phyloP scores from a whole-genome alignment of 345 rosid species.

The Eucalyptus lansdowneana region DNA sequence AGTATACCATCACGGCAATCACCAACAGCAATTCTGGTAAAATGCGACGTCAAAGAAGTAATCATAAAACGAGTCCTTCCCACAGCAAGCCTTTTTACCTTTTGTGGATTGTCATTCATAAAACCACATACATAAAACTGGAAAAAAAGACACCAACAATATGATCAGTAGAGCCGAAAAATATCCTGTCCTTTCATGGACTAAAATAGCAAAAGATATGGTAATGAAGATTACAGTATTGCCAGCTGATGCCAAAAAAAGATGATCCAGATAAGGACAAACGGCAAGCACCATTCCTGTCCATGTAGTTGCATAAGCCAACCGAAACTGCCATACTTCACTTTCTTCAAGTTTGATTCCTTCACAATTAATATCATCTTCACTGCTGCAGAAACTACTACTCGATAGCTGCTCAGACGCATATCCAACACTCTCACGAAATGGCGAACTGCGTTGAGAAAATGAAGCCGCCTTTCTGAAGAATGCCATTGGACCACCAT shows the following conservation, averaged over 20 bases:
- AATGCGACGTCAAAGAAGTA: conserved; percentile 60
- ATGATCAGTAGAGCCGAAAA: conserved; percentile 1
- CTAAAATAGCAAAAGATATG: background rate
- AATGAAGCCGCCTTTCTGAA: conserved; percentile 60
- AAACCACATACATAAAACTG: conserved; percentile 91
- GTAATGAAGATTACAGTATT: conserved; percentile 59
- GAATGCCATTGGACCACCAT: conserved; percentile 62
- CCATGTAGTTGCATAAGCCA: conserved; percentile 39
- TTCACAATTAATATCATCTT: conserved; percentile 73
- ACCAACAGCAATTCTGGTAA: conserved; percentile 87
- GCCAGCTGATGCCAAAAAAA: conserved; percentile 95
- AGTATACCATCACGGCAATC: conserved; percentile 99
- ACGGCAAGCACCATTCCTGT: conserved; percentile 91
- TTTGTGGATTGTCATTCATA: conserved; percentile 54
- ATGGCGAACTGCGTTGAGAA: conserved; percentile 79
- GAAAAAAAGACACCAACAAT: conserved; percentile 4
- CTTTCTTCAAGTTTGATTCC: conserved; percentile 74
- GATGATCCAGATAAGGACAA: conserved; percentile 84
- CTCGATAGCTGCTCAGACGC: conserved; percentile 66
- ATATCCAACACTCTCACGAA: conserved; percentile 55
- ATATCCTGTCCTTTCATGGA: background rate
- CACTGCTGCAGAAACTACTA: conserved; percentile 80
- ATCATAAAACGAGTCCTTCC: conserved; percentile 94
- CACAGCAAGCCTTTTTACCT: conserved; percentile 55
- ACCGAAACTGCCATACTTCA: conserved; percentile 72